phyloP scores from a whole-genome alignment of 2,329 filamentous ascomycete genomes.

The Akanthomyces dipterigenus region DNA sequence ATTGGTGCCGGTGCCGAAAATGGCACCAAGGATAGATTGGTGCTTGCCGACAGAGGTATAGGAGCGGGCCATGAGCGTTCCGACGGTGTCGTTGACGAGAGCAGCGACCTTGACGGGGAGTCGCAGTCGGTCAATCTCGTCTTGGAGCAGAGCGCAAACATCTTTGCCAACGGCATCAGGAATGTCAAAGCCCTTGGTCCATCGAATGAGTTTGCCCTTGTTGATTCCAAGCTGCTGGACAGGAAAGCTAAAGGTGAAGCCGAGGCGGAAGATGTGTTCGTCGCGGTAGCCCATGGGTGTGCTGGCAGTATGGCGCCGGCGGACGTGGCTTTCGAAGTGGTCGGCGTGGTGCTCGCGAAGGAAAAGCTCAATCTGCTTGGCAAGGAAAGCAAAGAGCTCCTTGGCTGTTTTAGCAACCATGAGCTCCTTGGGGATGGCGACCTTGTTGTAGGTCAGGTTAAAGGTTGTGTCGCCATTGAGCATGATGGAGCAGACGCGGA shows the following conservation, averaged over 20 bases:
- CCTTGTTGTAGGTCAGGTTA: conserved; percentile 86
- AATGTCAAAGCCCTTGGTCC: conserved; percentile 99
- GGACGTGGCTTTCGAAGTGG: conserved; percentile 67
- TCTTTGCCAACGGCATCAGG: conserved; percentile 91
- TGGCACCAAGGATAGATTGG: conserved; percentile 83
- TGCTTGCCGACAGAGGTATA: conserved; percentile 88
- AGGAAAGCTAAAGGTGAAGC: conserved; percentile 99
- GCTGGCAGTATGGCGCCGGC: conserved; percentile 55
- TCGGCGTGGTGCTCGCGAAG: conserved; percentile 81
- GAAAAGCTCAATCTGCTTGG: conserved; percentile 86
- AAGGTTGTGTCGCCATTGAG: conserved; percentile 94
- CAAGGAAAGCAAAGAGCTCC: conserved; percentile 87
- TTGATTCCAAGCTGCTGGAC: conserved; percentile 93
- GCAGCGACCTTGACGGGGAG: conserved; percentile 93
- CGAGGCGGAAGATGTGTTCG: conserved; percentile 80
- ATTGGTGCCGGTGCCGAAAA: conserved; percentile 96
- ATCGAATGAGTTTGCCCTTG: conserved; percentile 86
- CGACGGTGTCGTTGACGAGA: conserved; percentile 94
- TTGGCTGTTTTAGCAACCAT: conserved; percentile 84
- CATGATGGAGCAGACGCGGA: conserved; percentile 91
- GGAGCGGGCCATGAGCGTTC: conserved; percentile 93
- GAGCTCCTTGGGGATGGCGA: conserved; percentile 79
- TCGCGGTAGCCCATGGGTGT: conserved; percentile 55
- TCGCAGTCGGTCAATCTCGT: conserved; percentile 77
- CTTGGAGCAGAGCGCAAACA: conserved; percentile 83